These are phyloP conservation scores for Pleurotus eryngii DNA, from an alignment of 768 basidiomycete species.

Conservation along the genomic window DNA sequence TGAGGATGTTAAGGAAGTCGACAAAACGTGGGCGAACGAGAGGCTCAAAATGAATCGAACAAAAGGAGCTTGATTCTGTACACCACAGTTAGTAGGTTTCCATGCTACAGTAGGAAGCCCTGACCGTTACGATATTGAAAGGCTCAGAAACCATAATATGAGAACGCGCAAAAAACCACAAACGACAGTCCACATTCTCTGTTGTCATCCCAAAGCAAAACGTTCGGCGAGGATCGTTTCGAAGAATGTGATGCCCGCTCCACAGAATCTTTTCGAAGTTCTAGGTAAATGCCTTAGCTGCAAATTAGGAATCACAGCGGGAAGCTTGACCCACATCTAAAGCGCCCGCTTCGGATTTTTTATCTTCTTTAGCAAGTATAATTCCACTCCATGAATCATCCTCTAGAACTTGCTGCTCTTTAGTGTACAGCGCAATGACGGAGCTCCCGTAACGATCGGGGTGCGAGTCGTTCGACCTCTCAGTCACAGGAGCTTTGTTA, in stretches of 20 bases:
- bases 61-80: background rate
- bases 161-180: slow-evolving; percentile 10
- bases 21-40: background rate
- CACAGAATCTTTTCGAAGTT: slow-evolving; percentile 3
- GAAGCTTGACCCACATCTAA: background rate
- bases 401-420: background rate
- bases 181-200: background rate
- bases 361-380: background rate
- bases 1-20: background rate
- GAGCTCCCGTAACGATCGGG: background rate
- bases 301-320: background rate
- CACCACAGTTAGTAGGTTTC: background rate
- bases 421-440: background rate
- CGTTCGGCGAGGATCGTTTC: slow-evolving; percentile 7
- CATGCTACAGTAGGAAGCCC: background rate
- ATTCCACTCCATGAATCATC: background rate
- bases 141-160: slow-evolving; percentile 6
- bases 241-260: slow-evolving; percentile 7
- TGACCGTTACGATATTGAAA: slow-evolving; percentile 4
- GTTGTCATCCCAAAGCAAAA: slow-evolving; percentile 10
- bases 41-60: slow-evolving; percentile 1
- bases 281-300: background rate
- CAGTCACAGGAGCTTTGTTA: background rate
- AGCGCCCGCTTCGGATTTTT: background rate
- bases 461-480: background rate